These are phyloP conservation scores for Mycena sanguinolenta DNA, from an alignment of 768 basidiomycete genomes.

Conservation along the genomic window DNA sequence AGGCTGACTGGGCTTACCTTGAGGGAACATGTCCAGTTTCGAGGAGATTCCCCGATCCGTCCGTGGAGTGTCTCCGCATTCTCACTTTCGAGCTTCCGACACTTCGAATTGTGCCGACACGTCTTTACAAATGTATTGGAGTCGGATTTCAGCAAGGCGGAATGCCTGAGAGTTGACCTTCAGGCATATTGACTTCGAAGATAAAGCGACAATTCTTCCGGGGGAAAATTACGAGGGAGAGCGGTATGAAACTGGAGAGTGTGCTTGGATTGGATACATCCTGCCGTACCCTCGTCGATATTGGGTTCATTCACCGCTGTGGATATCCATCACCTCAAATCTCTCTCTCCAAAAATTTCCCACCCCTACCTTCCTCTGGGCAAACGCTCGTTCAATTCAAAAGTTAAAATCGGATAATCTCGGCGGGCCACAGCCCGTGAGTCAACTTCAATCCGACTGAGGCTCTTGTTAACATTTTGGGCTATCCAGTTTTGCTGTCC, in stretches of 20 bases:
- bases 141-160: neutral
- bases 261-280: neutral
- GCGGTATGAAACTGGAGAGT: no score
- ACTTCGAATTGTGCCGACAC: neutral
- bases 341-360: neutral
- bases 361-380: neutral
- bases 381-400: neutral
- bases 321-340: neutral
- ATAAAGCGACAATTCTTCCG: neutral
- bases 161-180: slow-evolving; percentile 1
- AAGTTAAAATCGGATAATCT: no score
- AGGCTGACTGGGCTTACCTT: neutral
- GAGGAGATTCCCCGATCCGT: no score
- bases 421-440: neutral
- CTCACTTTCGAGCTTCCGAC: neutral
- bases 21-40: neutral
- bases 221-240: neutral
- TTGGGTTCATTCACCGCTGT: slow-evolving; percentile 7
- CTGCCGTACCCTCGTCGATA: neutral
- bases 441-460: neutral
- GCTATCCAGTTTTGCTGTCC: no score
- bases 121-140: neutral
- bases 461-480: neutral
- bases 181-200: neutral
- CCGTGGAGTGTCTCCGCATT: no score